Conservation (phyloP, 1,284 basidiomycete genomes). For the Trichosporon inkin region DNA sequence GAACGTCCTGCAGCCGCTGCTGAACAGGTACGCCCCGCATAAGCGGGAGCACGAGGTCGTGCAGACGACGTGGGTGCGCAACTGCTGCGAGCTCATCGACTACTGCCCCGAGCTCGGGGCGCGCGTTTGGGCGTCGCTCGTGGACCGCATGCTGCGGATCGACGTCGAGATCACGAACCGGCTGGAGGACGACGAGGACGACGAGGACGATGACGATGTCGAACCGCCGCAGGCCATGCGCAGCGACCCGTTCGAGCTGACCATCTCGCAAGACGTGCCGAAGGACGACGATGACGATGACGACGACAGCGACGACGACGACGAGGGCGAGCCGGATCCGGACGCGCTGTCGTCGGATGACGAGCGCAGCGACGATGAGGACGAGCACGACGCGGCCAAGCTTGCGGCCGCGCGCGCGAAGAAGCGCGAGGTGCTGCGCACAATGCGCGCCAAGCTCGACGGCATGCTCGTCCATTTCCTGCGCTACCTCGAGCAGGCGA, state of each 20-base stretch:
- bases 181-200: constrained; percentile 82
- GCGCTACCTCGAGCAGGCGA: constrained; percentile 59
- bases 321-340: constrained; percentile 51
- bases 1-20: constrained; percentile 75
- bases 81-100: constrained; percentile 74
- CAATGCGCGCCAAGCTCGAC: constrained; percentile 87
- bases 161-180: constrained; percentile 98
- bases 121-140: constrained; percentile 74
- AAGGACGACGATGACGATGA: constrained; percentile 54
- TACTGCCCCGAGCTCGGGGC: constrained; percentile 89
- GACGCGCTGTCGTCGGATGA: constrained; percentile 51
- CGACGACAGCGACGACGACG: constrained; percentile 58
- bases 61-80: constrained; percentile 89
- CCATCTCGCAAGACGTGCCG: constrained; percentile 61
- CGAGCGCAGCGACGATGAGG: constrained; percentile 58
- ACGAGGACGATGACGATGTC: constrained; percentile 58
- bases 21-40: constrained; percentile 82
- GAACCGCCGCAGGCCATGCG: constrained; percentile 55
- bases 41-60: constrained; percentile 77
- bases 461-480: constrained; percentile 79
- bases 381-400: constrained; percentile 53
- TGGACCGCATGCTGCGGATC: constrained; percentile 89
- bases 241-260: constrained; percentile 75
- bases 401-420: constrained; percentile 56
- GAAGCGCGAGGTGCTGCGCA: constrained; percentile 63